Conservation (phyloP, 345 rosid species). For the Hibiscus tridactylites region DNA sequence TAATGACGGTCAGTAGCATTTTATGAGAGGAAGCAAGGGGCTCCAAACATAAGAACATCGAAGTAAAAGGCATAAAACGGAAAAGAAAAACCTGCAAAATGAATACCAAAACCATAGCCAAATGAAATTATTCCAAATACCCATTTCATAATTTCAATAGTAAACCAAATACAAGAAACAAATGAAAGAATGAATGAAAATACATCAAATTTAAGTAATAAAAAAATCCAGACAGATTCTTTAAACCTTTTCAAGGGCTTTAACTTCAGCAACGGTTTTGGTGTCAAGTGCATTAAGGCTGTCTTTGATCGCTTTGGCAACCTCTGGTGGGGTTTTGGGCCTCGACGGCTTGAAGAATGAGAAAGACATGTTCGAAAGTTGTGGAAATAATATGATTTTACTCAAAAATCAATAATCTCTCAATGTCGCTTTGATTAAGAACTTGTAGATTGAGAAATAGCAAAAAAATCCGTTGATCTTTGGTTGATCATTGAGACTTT, state of each 20-base stretch:
- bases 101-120: constrained; percentile 5
- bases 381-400: not conserved
- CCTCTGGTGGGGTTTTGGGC: constrained; percentile 84
- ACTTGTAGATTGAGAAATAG: constrained; percentile 1
- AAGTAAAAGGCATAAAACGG: not conserved
- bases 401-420: not conserved
- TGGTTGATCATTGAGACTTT: not conserved
- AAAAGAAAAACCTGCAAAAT: not conserved
- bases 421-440: not conserved
- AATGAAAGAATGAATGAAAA: not conserved
- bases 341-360: constrained; percentile 90
- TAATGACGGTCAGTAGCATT: not conserved
- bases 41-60: not conserved
- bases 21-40: not conserved
- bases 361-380: constrained; percentile 56
- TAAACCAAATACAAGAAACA: not conserved
- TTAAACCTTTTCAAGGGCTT: constrained; percentile 84
- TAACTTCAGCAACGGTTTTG: constrained; percentile 88
- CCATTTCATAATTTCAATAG: constrained; percentile 1
- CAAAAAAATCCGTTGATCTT: not conserved
- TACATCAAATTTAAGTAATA: not conserved
- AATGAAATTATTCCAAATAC: constrained; percentile 6
- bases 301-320: constrained; percentile 68
- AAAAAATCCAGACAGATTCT: not conserved
- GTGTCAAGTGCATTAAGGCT: constrained; percentile 88